phyloP scores from a whole-genome alignment of 1,284 basidiomycete species.

The Ganoderma resinaceum region DNA sequence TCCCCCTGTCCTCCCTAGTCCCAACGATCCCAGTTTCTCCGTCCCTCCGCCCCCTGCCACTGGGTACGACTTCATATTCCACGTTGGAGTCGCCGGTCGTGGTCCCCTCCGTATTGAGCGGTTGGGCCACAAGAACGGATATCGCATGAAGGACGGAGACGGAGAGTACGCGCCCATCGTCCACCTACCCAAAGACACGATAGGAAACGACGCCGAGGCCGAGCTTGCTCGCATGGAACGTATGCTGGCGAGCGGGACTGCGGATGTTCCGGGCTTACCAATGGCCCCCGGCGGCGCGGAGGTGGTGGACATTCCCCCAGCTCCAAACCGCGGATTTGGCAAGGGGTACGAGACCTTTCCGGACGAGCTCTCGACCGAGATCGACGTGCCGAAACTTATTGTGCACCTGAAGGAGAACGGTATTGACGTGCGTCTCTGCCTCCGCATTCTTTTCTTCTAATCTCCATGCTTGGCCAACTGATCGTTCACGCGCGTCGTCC shows the following conservation, averaged over 20 bases:
- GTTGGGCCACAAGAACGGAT: conserved; percentile 73
- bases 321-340: conserved; percentile 56
- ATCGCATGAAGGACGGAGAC: conserved; percentile 71
- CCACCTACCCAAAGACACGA: conserved; percentile 38
- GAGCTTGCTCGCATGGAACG: conserved; percentile 47
- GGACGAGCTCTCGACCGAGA: conserved; percentile 54
- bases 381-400: conserved; percentile 59
- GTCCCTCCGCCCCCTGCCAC: conserved; percentile 52
- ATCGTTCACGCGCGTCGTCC: conserved; percentile 16
- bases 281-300: conserved; percentile 6
- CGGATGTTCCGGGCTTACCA: background rate
- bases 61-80: conserved; percentile 79
- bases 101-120: conserved; percentile 72
- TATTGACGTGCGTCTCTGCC: conserved; percentile 57
- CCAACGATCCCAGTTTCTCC: conserved; percentile 40
- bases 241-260: conserved; percentile 23
- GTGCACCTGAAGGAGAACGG: conserved; percentile 64
- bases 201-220: conserved; percentile 32
- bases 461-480: conserved; percentile 5
- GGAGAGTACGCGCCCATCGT: conserved; percentile 65
- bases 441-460: background rate
- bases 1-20: conserved; percentile 63
- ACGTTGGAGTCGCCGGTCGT: conserved; percentile 72
- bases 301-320: conserved; percentile 39
- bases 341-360: conserved; percentile 54